These are phyloP conservation scores for Geotrichum fermentans DNA, from an alignment of 1,139 yeast species.

Conservation along the genomic window DNA sequence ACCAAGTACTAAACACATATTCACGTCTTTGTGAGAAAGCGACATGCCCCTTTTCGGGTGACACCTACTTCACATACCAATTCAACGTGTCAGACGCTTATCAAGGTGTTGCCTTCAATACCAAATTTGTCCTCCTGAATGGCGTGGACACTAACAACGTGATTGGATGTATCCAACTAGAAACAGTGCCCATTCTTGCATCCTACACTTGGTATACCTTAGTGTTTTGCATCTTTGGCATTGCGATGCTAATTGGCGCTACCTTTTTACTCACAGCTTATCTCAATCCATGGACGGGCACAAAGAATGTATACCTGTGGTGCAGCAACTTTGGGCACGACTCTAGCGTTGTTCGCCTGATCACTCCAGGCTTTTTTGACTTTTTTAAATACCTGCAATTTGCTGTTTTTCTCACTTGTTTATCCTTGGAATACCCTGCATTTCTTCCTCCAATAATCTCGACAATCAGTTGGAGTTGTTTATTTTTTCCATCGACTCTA, in stretches of 20 bases:
- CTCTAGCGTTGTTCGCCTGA: constrained; percentile 50
- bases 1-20: constrained; percentile 24
- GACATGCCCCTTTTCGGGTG: constrained; percentile 32
- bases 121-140: constrained; percentile 34
- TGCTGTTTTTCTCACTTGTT: constrained; percentile 53
- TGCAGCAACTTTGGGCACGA: constrained; percentile 61
- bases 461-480: constrained; percentile 40
- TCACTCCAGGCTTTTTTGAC: constrained; percentile 53
- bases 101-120: constrained; percentile 33
- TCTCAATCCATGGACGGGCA: constrained; percentile 58
- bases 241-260: constrained; percentile 44
- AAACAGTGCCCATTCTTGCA: constrained; percentile 50
- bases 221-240: constrained; percentile 41
- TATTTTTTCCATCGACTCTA: constrained; percentile 28
- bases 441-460: constrained; percentile 54
- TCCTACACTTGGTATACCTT: constrained; percentile 42
- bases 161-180: constrained; percentile 48
- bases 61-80: constrained; percentile 27
- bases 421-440: constrained; percentile 59
- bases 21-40: constrained; percentile 31
- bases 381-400: constrained; percentile 53
- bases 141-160: constrained; percentile 39
- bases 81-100: constrained; percentile 28
- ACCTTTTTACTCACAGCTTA: constrained; percentile 42
- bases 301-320: constrained; percentile 53